These are phyloP conservation scores for Salix dunnii DNA, from an alignment of 345 rosid species.

Conservation along the genomic window DNA sequence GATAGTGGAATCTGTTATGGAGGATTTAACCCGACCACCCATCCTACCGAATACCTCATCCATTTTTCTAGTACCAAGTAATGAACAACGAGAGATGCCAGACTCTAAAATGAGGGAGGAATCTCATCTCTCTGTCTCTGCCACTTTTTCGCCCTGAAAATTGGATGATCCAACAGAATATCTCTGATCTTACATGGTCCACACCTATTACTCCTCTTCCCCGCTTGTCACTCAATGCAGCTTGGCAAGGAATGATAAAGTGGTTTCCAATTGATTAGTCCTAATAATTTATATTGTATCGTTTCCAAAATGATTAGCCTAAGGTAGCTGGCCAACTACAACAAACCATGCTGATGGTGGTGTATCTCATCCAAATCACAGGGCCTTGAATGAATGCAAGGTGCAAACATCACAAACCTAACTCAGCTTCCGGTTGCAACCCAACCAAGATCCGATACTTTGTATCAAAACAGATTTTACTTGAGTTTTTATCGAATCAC, in stretches of 20 bases:
- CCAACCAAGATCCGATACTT: background rate
- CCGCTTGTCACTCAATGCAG: background rate
- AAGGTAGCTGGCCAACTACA: background rate
- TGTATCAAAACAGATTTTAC: too few relatives aligned
- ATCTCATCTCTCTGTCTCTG: background rate
- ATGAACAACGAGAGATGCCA: background rate
- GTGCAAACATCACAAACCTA: background rate
- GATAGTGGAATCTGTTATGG: conserved; percentile 73
- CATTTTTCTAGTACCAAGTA: conserved; percentile 25
- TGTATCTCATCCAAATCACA: background rate
- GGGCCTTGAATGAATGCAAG: background rate
- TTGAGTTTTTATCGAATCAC: too few relatives aligned
- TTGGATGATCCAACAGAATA: conserved; percentile 27
- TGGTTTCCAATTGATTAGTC: background rate
- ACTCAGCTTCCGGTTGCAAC: background rate
- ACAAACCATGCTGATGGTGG: background rate
- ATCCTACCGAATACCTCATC: conserved; percentile 40
- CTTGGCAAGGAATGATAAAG: too few relatives aligned
- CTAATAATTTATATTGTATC: background rate
- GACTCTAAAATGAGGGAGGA: background rate
- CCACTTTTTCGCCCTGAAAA: conserved; percentile 5
- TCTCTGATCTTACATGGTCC: background rate
- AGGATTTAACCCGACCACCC: conserved; percentile 51
- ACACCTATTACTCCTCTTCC: background rate
- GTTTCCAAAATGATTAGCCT: background rate